Base-by-base conservation (phyloP, 208 protist species). In the Leptomonas pyrrhocoris region DNA sequence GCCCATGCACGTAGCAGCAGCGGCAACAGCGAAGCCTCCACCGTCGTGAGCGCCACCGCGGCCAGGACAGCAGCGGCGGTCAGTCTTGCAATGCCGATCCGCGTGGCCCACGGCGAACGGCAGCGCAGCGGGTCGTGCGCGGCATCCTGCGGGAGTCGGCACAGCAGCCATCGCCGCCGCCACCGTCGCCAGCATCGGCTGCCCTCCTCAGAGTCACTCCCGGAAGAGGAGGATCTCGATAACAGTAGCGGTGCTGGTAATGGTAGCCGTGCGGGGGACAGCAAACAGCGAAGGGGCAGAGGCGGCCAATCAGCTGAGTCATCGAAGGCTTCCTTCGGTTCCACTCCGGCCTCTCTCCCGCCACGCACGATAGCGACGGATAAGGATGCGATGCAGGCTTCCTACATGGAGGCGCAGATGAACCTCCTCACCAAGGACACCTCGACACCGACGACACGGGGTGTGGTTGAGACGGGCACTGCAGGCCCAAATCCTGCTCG, bases 371-470 rank as follows among this genome's bases (percentile, higher is more conserved):
- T 25, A 5, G 31, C 28, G 11, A 38, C 31, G 3, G 51, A 38
- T 19, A 27, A 38, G 8, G 30, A 12, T 38, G 27, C 51, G 3
- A 27, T 27, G 28, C 51, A 57, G 51, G 30, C 51, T 6, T 57
- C 51, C 51, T 57, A 57, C 51, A 21, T 57, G 51, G 51, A 31
- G 30, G 23, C 8, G 30, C 51, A 57, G 8, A 57, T 57, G 51
- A 21, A 21, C 23, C 51, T 57, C 5, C 51, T 57, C 4, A 9
- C 51, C 5, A 18, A 57, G 30, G 51, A 40, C 21, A 5, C 4
- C 21, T 3, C 21, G 21, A 30, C 48, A 6, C 48, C 21, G 48
- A 30, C 48, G 1, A 13, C 18, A 4, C 8, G 2, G 21, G 48
- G 5, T 6, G 48, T 25, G 48, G 4, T n/a, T 21, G 48, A 48